Base-by-base conservation (phyloP, 306 rosid species). In the Ochetophila trinervis region DNA sequence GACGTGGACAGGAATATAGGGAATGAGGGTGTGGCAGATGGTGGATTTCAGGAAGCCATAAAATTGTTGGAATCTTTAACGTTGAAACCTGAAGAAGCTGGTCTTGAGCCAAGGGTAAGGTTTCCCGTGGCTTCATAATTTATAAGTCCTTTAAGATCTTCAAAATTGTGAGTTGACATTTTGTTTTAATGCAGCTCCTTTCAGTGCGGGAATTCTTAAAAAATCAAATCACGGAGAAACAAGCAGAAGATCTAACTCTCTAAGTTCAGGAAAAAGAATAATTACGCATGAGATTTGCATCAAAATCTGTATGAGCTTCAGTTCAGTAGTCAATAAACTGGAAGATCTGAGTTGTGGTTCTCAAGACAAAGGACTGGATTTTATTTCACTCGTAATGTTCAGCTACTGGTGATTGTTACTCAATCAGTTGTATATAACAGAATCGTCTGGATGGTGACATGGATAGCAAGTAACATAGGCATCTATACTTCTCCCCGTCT, bases 11-110 rank as follows among this genome's bases (percentile, higher is more conserved):
- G 85, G 80, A 84, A 71, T 76, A 50, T 88, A 32, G 89, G 88
- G 55, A 82, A 86, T 19, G 89, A 86, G 75, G 91, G 76, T 59
- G 52, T 73, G 37, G 97, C 91, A 5, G 74, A 68, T 30, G 72
- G 79, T 71, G 90, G 87, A 53, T 88, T 90, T 74, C 82, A 80
- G 67, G 97, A 87, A 82, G 97, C 90, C 74, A 88, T 90, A 67
- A 78, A 84, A 65, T 50, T 90, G 67, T 74, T 90, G 82, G 95
- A 85, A 68, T 62, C 87, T 50, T 73, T 87, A 57, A 57, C 82
- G 10, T 73, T 86, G 82, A 77, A 86, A 50, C 69, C 92, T 57
- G 88, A 79, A 79, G 82, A 81, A n/a, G 62, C 74, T 65, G 87
- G 66, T 45, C 81, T 87, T 53, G 88, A 82, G 71, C 86, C 84